Base-by-base conservation (phyloP, 2,329 filamentous ascomycete genomes). In the Helicocarpus griseus region DNA sequence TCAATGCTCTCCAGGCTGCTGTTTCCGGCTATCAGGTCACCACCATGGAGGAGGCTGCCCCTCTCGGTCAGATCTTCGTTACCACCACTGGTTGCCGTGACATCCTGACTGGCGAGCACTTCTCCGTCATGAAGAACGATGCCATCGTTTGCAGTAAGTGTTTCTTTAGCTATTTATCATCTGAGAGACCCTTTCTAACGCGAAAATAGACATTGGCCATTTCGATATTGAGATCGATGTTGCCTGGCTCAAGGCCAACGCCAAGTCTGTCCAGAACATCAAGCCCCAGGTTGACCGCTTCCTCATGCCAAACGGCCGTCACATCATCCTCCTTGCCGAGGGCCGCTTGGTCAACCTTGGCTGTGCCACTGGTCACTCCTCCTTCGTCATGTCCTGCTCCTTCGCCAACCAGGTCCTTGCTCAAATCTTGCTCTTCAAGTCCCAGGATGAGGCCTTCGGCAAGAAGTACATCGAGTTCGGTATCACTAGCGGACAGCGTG, bases 351-450 rank as follows among this genome's bases (percentile, higher is more conserved):
- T 98, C 78, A 98, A 98, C 86, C 81, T 98, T 65, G 93, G 93
- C 75, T 98, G 93, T 76, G 93, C 93, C 70, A 98, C 93, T 59
- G 93, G 93, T 63, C 93, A 98, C 86, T 95, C 90, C 63, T 97
- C 91, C 49, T 98, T 98, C 76, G 93, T 98, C 80, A 97, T 98
- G 93, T 96, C 90, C 65, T 98, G 93, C 86, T 97, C 91, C 59
- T 98, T 98, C 86, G 95, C 90, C 82, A 98, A 98, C 86, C 93
- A 98, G 82, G 93, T 97, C 66, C 88, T 98, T 72, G 93, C 93
- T 62, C 93, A 98, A 81, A 97, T 98, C 78, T 86, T 95, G 79
- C 79, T 98, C 68, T 98, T 76, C 87, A 97, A 97, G 86, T 85
- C 83, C 66, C 80, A 85, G 65, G 90, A 97, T 71, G 81, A 81